Percentiles rank a stretch among this genome's conserved stretches.
Evolutionary conservation across 2,329 filamentous ascomycete genomes (phyloP).

Genomic region (Hyphodiscus sp.): DNA sequence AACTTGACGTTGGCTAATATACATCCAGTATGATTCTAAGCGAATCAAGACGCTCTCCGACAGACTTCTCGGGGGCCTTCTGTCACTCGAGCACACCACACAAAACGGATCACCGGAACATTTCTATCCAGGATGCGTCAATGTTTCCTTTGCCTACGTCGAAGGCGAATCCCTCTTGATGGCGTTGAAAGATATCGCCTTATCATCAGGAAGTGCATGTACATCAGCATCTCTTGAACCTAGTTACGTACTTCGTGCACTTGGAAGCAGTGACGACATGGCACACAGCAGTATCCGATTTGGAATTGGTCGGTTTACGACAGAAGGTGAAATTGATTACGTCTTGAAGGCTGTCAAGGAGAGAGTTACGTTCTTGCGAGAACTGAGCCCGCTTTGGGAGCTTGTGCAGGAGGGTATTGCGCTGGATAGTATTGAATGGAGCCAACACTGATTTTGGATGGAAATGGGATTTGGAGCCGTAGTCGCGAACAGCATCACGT

Average conservation of each 20-base stretch:
- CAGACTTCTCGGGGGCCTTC: slow-evolving; percentile 71
- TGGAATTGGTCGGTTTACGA: slow-evolving; percentile 94
- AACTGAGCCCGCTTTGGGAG: slow-evolving; percentile 95
- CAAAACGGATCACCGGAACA: slow-evolving; percentile 79
- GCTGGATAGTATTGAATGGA: slow-evolving; percentile 96
- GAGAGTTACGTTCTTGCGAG: slow-evolving; percentile 84
- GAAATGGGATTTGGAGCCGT: neutral
- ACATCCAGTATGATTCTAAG: slow-evolving; percentile 76
- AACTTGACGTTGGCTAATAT: slow-evolving; percentile 16
- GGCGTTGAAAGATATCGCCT: slow-evolving; percentile 95
- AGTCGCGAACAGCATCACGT: neutral
- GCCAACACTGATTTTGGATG: slow-evolving; percentile 63
- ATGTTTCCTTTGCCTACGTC: slow-evolving; percentile 97
- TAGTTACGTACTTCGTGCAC: slow-evolving; percentile 87
- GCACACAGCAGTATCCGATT: slow-evolving; percentile 98
- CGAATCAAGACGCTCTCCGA: slow-evolving; percentile 79
- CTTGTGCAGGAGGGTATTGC: slow-evolving; percentile 95
- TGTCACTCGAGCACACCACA: slow-evolving; percentile 84
- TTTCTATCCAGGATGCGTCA: slow-evolving; percentile 95
- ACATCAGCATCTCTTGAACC: slow-evolving; percentile 95
- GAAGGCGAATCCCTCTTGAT: slow-evolving; percentile 97
- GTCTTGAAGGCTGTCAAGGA: slow-evolving; percentile 90
- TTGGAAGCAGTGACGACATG: slow-evolving; percentile 95
- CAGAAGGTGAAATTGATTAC: slow-evolving; percentile 92
- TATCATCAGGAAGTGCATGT: slow-evolving; percentile 94